These are phyloP conservation scores for Fusarium sambucinum DNA, from an alignment of 2,329 filamentous ascomycete species.

Conservation along the genomic window DNA sequence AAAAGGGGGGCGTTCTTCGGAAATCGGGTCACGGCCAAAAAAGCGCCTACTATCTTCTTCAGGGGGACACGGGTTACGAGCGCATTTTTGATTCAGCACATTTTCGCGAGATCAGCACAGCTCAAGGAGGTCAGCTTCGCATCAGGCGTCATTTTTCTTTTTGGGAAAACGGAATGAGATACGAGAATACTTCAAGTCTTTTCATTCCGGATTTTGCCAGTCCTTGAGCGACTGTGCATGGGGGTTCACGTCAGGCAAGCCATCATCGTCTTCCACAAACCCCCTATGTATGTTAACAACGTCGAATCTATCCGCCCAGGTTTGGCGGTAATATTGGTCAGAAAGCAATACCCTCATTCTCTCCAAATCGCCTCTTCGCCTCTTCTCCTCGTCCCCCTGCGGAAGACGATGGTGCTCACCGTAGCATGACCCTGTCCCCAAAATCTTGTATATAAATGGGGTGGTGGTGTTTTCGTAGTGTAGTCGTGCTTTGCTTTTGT, in stretches of 20 bases:
- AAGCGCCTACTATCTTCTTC: constrained; percentile 44
- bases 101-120: constrained; percentile 49
- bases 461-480: constrained; percentile 50
- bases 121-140: constrained; percentile 48
- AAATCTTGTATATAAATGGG: constrained; percentile 59
- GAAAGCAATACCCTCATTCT: constrained; percentile 58
- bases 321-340: constrained; percentile 54
- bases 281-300: constrained; percentile 75
- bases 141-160: constrained; percentile 50
- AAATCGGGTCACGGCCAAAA: constrained; percentile 41
- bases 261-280: constrained; percentile 76
- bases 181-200: constrained; percentile 41
- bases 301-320: constrained; percentile 51
- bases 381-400: constrained; percentile 53
- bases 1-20: constrained; percentile 49
- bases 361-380: constrained; percentile 51
- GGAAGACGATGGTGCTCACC: constrained; percentile 74
- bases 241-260: constrained; percentile 67
- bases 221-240: constrained; percentile 40
- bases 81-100: constrained; percentile 52
- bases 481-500: constrained; percentile 46
- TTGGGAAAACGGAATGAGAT: constrained; percentile 43
- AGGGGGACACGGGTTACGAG: constrained; percentile 48
- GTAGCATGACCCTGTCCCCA: constrained; percentile 61
- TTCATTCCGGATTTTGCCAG: constrained; percentile 38